Percentiles rank a stretch among this genome's conserved stretches.
Evolutionary conservation across 148 eudicot genomes (phyloP).

Genomic region (Heliosperma pusillum): DNA sequence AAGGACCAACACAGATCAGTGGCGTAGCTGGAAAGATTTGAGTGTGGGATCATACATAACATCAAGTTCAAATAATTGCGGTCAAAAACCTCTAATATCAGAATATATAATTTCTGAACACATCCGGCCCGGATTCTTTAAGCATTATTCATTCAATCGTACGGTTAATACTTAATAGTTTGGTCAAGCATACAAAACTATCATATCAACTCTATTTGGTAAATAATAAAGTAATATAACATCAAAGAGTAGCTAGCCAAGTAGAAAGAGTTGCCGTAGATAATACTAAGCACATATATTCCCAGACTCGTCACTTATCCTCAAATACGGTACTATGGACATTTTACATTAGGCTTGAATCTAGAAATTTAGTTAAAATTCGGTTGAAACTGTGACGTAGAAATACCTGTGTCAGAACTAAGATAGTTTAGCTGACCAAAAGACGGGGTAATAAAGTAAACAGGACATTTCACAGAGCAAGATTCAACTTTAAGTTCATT

Average conservation of each 20-base stretch:
- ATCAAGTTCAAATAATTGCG: not conserved
- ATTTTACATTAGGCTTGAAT: not conserved
- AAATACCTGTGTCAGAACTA: not conserved
- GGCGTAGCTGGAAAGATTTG: not conserved
- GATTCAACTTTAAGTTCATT: not conserved
- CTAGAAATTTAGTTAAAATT: not conserved
- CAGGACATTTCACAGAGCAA: not conserved
- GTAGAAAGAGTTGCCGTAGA: not conserved
- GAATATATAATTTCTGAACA: not conserved
- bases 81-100: not conserved
- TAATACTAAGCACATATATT: not conserved
- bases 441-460: not conserved
- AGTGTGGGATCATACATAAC: not conserved
- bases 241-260: not conserved
- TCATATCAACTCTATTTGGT: not conserved
- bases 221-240: not conserved
- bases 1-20: not conserved
- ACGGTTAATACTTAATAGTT: not conserved
- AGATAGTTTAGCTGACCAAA: not conserved
- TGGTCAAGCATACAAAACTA: not conserved
- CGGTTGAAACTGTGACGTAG: not conserved
- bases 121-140: not conserved
- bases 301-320: not conserved
- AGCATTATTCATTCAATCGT: not conserved
- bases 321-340: not conserved